A percentile compares a stretch with the other conserved stretches of the same genome.
phyloP scores from a whole-genome alignment of 176 grass and related monocot genomes.

The Oryza meridionalis region DNA sequence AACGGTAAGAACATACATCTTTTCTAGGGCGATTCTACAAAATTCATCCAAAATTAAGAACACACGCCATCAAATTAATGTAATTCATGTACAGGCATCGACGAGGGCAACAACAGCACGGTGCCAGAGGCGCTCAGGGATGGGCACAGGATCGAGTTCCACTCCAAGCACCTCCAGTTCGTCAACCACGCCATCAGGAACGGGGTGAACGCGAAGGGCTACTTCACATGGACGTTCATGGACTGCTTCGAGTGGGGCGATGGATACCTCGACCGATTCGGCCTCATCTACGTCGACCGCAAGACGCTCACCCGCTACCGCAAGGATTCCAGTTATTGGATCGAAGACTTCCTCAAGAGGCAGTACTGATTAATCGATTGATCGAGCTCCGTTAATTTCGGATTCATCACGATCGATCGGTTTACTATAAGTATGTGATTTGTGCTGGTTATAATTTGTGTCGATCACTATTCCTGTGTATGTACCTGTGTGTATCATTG shows the following conservation, averaged over 20 bases:
- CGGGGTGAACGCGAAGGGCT: constrained; percentile 43
- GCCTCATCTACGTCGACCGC: constrained; percentile 55
- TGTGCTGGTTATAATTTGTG: no score
- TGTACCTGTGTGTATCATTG: no score
- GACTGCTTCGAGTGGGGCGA: constrained; percentile 71
- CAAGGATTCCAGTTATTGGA: constrained; percentile 61
- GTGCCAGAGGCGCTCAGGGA: constrained; percentile 46
- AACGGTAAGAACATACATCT: constrained; percentile 31
- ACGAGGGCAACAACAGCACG: constrained; percentile 38
- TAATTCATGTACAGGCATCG: constrained; percentile 1
- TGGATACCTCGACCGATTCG: constrained; percentile 50
- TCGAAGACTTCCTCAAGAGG: constrained; percentile 45
- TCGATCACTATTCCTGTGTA: no score
- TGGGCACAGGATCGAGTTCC: constrained; percentile 47
- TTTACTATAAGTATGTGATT: no score
- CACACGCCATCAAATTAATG: no score
- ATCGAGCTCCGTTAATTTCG: not conserved
- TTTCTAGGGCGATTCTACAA: no score
- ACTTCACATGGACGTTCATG: constrained; percentile 61
- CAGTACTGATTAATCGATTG: not conserved
- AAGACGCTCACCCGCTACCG: constrained; percentile 53
- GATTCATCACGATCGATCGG: constrained; percentile 35
- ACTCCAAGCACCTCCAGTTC: constrained; percentile 46
- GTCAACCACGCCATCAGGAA: constrained; percentile 51
- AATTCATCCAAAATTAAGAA: no score